Base-by-base conservation (phyloP, 345 rosid species). In the Camelina laxa region DNA sequence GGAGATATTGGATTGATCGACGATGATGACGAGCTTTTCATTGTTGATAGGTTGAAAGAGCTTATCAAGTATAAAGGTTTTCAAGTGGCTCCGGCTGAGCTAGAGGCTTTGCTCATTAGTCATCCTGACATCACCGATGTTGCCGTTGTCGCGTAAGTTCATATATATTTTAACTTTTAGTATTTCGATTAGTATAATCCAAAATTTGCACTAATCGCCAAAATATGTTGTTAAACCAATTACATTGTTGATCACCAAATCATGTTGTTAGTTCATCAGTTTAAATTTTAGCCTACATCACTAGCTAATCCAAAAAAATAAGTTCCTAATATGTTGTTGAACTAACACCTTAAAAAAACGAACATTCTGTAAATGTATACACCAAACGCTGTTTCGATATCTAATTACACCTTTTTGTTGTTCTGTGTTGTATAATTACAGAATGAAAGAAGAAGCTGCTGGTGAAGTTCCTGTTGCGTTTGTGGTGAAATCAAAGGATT, bases 391-490 rank as follows among this genome's bases (percentile, higher is more conserved):
- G 13, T 39, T 39, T 39, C 10, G 39, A 39, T 10, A 11, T 39
- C 4, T 11, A 4, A 4, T 39, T 39, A 39, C 42, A 5, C 1
- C 2, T 55, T 50, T 14, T 42, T 24, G 7, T 24, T n/a, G 10
- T 48, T 48, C 19, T 33, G 3, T n/a, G 39, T 1, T 21, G 67
- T 60, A 19, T 51, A 21, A 39, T 57, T 17, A 21, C 80, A 89
- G 96, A 12, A 80, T 84, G 92, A 85, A 85, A 64, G 96, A 90
- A 65, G 96, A 88, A 39, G 82, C 79, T 7, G 88, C 92, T 8
- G 96, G 92, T 19, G 91, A 90, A 74, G 84, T 88, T 70, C 96
- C 91, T 0, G 88, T 84, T 27, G 96, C 96, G 7, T 88, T 90
- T 65, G 89, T 89, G 33, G 89, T 89, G 54, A 77, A 59, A 80